Conservation (phyloP, 805 yeast species). For the Kurtzmaniella fragi region DNA sequence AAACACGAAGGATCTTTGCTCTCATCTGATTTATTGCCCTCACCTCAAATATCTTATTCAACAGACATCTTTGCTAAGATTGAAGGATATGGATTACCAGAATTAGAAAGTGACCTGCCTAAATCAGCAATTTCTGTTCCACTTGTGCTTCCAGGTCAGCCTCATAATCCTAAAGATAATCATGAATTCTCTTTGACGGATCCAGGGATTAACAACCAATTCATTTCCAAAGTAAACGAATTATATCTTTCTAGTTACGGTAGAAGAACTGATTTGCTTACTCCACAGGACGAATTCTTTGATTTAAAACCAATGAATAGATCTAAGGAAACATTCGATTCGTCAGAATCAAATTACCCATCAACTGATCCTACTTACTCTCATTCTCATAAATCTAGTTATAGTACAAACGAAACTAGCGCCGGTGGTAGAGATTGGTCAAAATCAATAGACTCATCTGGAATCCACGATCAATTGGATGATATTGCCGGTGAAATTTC, state of each 20-base stretch:
- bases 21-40: conserved; percentile 29
- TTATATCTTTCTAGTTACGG: too few relatives aligned
- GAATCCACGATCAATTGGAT: conserved; percentile 11
- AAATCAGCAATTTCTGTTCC: conserved; percentile 1
- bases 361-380: background rate
- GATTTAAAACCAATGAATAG: conserved; percentile 23
- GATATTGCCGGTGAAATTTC: conserved; percentile 23
- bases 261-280: too few relatives aligned
- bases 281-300: too few relatives aligned
- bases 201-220: too few relatives aligned
- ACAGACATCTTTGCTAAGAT: conserved; percentile 24
- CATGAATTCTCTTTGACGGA: too few relatives aligned
- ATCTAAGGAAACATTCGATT: conserved; percentile 26
- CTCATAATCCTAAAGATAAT: too few relatives aligned
- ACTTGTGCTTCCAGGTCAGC: too few relatives aligned
- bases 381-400: background rate
- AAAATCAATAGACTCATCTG: background rate
- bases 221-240: too few relatives aligned
- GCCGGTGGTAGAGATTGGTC: conserved; percentile 1
- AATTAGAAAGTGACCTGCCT: conserved; percentile 1
- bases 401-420: background rate
- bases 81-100: conserved; percentile 1
- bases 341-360: conserved; percentile 10
- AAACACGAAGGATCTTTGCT: conserved; percentile 25
- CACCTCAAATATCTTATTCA: conserved; percentile 32